Evolutionary conservation across 352 stramenopile species (phyloP).

Genomic region (Globisporangium heterothallicum): DNA sequence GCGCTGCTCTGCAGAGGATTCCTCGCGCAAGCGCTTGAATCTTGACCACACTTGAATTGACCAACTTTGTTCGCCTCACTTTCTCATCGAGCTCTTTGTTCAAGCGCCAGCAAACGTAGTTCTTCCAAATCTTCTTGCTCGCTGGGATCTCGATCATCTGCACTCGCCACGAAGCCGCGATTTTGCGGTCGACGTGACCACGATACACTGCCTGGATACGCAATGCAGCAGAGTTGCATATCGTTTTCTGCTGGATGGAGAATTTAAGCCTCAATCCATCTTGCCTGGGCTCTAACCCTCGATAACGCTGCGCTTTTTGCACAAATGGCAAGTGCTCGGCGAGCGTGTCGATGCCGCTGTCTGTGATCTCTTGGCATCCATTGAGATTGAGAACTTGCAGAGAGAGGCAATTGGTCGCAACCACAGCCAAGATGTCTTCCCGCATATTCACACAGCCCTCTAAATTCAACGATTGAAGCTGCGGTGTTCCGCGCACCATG

Average conservation of each 20-base stretch:
- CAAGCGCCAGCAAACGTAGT: constrained; percentile 45
- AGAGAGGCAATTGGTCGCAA: constrained; percentile 44
- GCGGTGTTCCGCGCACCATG: constrained; percentile 41
- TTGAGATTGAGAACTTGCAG: constrained; percentile 68
- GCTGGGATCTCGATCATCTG: constrained; percentile 52
- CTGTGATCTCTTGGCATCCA: constrained; percentile 74
- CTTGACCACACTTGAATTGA: constrained; percentile 28
- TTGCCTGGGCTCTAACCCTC: constrained; percentile 48
- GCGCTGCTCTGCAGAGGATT: constrained; percentile 31
- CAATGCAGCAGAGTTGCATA: constrained; percentile 62
- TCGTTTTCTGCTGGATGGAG: constrained; percentile 65
- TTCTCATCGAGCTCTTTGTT: constrained; percentile 30
- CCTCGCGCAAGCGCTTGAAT: constrained; percentile 62
- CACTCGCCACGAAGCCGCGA: constrained; percentile 49
- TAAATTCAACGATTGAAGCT: constrained; percentile 61
- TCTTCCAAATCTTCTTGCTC: constrained; percentile 36
- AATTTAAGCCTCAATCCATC: constrained; percentile 63
- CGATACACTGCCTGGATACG: constrained; percentile 66
- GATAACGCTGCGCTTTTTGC: constrained; percentile 38
- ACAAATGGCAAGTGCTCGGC: constrained; percentile 70
- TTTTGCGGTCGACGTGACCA: constrained; percentile 37
- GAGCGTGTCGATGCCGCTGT: constrained; percentile 61
- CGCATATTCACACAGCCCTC: constrained; percentile 63
- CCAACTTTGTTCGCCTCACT: constrained; percentile 24
- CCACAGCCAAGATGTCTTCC: constrained; percentile 58